Conservation (phyloP, 257 asterid genomes). For the Cinchona pubescens region DNA sequence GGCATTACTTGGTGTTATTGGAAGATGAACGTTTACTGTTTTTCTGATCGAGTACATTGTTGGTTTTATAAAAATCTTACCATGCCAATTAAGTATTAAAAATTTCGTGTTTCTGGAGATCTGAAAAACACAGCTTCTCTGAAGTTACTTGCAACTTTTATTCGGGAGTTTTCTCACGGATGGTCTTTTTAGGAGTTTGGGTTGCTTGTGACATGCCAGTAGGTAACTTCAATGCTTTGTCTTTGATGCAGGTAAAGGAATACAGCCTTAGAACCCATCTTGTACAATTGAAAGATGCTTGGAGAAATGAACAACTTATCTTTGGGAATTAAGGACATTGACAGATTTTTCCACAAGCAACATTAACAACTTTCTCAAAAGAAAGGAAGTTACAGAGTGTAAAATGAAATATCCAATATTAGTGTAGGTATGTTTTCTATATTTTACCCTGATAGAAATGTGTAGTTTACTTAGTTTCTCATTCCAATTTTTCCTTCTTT, state of each 20-base stretch:
- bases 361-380: slow-evolving; percentile 29
- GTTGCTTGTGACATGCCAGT: neutral
- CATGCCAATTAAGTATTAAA: neutral
- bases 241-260: slow-evolving; percentile 67
- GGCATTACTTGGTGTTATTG: neutral
- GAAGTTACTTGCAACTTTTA: too few species aligned
- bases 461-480: slow-evolving; percentile 17
- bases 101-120: neutral
- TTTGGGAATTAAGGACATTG: slow-evolving; percentile 23
- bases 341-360: slow-evolving; percentile 15
- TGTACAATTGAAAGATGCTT: slow-evolving; percentile 59
- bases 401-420: slow-evolving; percentile 13
- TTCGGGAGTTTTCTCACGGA: neutral
- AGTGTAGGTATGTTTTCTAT: slow-evolving; percentile 11
- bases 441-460: neutral
- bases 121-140: too few species aligned
- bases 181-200: neutral
- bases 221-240: neutral
- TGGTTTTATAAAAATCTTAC: neutral
- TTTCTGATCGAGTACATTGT: neutral
- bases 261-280: slow-evolving; percentile 69
- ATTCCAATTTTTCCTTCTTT: slow-evolving; percentile 6
- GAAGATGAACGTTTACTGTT: neutral
- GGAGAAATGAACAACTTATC: slow-evolving; percentile 29
- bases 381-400: slow-evolving; percentile 12